A percentile compares a stretch with the other conserved stretches of the same genome.
phyloP scores from a whole-genome alignment of 148 eudicot genomes.

The Beta vulgaris region DNA sequence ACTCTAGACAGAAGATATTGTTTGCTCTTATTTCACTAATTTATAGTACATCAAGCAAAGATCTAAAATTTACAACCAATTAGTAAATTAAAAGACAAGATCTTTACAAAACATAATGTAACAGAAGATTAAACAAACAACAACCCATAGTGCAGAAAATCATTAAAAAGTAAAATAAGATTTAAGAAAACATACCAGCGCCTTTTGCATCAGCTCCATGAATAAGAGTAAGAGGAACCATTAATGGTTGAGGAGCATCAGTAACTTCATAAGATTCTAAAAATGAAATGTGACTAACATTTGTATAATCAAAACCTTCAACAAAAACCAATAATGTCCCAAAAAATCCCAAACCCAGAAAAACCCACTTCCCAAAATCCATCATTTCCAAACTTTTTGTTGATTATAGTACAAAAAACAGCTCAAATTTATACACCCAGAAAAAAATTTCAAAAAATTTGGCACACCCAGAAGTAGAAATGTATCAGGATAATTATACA shows the following conservation, averaged over 20 bases:
- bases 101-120: not conserved
- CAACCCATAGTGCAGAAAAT: conserved; percentile 5
- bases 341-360: conserved; percentile 31
- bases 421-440: conserved; percentile 5
- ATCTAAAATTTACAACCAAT: conserved; percentile 12
- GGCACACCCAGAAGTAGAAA: not conserved
- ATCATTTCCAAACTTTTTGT: not conserved
- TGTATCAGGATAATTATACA: not conserved
- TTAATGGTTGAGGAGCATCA: conserved; percentile 40
- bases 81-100: not conserved
- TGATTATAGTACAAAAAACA: conserved; percentile 9
- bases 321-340: conserved; percentile 25
- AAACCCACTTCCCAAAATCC: conserved; percentile 36
- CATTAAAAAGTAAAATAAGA: not conserved
- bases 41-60: conserved; percentile 9
- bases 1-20: not conserved
- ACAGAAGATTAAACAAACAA: conserved; percentile 7
- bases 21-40: not conserved
- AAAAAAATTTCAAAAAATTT: not conserved
- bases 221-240: conserved; percentile 77
- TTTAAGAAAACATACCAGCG: conserved; percentile 57
- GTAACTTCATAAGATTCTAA: conserved; percentile 54
- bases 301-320: conserved; percentile 41
- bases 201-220: conserved; percentile 83
- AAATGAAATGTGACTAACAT: conserved; percentile 40